Evolutionary conservation across 805 yeast genomes (phyloP).

Genomic region (Candida maesae): DNA sequence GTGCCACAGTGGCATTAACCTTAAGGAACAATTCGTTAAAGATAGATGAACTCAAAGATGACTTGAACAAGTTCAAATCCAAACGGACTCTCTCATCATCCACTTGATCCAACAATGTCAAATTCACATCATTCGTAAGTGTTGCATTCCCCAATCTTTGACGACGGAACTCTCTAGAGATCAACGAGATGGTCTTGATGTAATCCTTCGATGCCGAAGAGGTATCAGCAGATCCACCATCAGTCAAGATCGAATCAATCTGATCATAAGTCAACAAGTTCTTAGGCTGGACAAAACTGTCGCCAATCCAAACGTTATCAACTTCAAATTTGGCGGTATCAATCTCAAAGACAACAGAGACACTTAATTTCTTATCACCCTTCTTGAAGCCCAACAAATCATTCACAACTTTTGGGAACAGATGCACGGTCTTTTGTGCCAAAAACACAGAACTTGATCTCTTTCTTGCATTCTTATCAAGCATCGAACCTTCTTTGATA

Average conservation of each 20-base stretch:
- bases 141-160: slow-evolving; percentile 53
- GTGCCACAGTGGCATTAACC: slow-evolving; percentile 84
- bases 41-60: slow-evolving; percentile 50
- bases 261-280: slow-evolving; percentile 50
- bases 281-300: slow-evolving; percentile 63
- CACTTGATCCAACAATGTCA: slow-evolving; percentile 70
- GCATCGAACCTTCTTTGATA: slow-evolving; percentile 64
- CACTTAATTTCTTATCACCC: slow-evolving; percentile 56
- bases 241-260: slow-evolving; percentile 48
- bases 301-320: slow-evolving; percentile 73
- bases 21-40: slow-evolving; percentile 74
- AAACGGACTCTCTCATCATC: slow-evolving; percentile 82
- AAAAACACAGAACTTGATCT: slow-evolving; percentile 85
- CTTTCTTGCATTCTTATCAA: slow-evolving; percentile 88
- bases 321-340: slow-evolving; percentile 70
- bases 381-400: slow-evolving; percentile 58
- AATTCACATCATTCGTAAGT: slow-evolving; percentile 42
- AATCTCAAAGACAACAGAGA: slow-evolving; percentile 78
- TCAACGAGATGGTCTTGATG: slow-evolving; percentile 56
- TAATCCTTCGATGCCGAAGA: slow-evolving; percentile 62
- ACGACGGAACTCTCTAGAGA: slow-evolving; percentile 66
- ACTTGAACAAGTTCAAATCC: slow-evolving; percentile 68
- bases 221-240: slow-evolving; percentile 20
- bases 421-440: slow-evolving; percentile 66
- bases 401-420: slow-evolving; percentile 65